phyloP scores from a whole-genome alignment of 2,329 filamentous ascomycete species.

The Cladosporium velox region DNA sequence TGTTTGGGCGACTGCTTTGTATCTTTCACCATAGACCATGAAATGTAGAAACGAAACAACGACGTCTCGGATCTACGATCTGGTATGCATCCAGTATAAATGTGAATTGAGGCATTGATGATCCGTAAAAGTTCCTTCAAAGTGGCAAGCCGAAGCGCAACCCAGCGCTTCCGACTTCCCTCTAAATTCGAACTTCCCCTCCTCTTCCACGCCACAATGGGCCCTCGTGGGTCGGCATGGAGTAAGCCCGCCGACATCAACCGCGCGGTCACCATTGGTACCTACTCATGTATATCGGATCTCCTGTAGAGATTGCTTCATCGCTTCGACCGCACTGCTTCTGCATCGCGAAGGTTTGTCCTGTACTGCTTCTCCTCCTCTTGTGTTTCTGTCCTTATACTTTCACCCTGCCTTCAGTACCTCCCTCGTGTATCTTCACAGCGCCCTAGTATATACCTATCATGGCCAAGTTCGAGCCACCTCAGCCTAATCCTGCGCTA shows the following conservation, averaged over 20 bases:
- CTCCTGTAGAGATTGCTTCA: background rate
- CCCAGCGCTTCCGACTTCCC: constrained; percentile 1
- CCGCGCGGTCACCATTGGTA: background rate
- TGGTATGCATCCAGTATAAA: background rate
- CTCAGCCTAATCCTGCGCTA: constrained; percentile 31
- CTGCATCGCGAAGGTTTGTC: constrained; percentile 13
- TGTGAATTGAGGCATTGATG: background rate
- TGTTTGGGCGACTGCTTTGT: background rate
- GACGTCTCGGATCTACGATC: background rate
- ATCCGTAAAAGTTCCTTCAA: background rate
- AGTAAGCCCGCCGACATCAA: constrained; percentile 1
- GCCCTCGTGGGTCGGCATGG: constrained; percentile 10
- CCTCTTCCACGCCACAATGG: background rate
- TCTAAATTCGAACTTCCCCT: background rate
- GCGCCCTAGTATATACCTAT: background rate
- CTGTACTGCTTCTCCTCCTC: background rate
- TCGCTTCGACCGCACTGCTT: background rate
- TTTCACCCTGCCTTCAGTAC: background rate
- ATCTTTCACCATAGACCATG: background rate
- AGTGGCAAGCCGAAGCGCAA: background rate
- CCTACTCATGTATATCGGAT: background rate
- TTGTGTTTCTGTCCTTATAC: background rate
- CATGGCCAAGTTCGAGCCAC: constrained; percentile 20
- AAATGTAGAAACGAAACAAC: background rate
- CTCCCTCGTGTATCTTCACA: background rate